Conservation (phyloP, 2,329 filamentous ascomycete genomes). For the Colletotrichum chlorophyti region DNA sequence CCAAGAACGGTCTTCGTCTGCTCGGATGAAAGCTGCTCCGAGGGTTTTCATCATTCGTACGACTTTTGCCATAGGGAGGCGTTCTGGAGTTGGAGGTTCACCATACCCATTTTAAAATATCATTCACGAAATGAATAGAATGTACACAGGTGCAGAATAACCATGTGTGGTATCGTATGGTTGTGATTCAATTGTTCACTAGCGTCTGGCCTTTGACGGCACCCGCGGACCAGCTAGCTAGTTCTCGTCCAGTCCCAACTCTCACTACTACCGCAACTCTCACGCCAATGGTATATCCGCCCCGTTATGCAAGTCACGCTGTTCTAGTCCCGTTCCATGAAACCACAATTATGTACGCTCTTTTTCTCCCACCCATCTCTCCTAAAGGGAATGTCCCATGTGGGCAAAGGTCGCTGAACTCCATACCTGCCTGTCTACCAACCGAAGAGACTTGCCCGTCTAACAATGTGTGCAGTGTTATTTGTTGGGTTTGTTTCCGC, state of each 20-base stretch:
- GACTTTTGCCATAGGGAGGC: background rate
- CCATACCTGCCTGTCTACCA: conserved; percentile 16
- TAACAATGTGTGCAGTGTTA: conserved; percentile 10
- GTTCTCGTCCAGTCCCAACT: background rate
- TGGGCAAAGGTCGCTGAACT: conserved; percentile 3
- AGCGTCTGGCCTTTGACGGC: no score
- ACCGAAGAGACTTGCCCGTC: background rate
- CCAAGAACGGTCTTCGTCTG: conserved; percentile 69
- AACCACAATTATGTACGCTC: background rate
- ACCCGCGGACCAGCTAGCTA: background rate
- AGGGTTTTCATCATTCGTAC: background rate
- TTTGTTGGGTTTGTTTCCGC: no score
- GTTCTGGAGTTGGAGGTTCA: conserved; percentile 5
- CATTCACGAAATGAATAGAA: background rate
- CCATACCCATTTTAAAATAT: conserved; percentile 4
- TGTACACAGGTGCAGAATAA: no score
- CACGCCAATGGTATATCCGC: conserved; percentile 23
- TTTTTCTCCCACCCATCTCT: no score
- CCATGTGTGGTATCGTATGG: background rate
- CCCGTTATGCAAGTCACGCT: conserved; percentile 13
- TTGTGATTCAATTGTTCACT: no score
- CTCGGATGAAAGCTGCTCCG: conserved; percentile 57
- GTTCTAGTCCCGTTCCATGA: background rate
- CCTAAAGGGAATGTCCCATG: no score
- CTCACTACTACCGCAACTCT: conserved; percentile 3